These are phyloP conservation scores for Raffaelea arxii DNA, from an alignment of 2,329 filamentous ascomycete genomes.

Conservation along the genomic window DNA sequence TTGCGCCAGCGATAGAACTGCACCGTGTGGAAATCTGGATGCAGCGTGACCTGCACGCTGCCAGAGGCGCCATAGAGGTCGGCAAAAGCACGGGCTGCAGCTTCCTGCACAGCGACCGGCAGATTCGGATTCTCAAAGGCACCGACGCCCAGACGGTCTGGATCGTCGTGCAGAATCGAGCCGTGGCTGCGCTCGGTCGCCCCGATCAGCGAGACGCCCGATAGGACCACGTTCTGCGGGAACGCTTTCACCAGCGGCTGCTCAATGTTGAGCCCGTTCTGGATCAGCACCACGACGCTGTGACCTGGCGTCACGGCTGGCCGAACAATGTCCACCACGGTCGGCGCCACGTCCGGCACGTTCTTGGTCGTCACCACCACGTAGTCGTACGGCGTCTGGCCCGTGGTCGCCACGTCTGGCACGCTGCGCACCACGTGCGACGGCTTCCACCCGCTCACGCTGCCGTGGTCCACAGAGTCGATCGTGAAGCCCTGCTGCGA, in stretches of 20 bases:
- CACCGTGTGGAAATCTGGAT: neutral
- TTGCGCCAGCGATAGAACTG: neutral
- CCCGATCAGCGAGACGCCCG: slow-evolving; percentile 4
- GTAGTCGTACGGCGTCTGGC: slow-evolving; percentile 7
- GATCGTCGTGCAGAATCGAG: neutral
- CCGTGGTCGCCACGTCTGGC: slow-evolving; percentile 2
- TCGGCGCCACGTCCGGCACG: slow-evolving; percentile 7
- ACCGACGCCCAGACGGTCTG: neutral
- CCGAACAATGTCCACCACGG: slow-evolving; percentile 6
- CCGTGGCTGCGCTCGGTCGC: neutral
- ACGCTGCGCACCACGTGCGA: neutral
- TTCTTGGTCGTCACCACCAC: slow-evolving; percentile 11
- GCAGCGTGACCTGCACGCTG: neutral
- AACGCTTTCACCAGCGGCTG: slow-evolving; percentile 5
- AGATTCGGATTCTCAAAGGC: neutral
- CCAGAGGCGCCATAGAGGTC: neutral
- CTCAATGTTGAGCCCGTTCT: slow-evolving; percentile 13
- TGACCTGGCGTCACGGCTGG: slow-evolving; percentile 9
- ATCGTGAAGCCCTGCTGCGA: slow-evolving; percentile 8
- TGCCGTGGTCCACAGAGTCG: slow-evolving; percentile 8
- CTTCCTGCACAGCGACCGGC: neutral
- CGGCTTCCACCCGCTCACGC: slow-evolving; percentile 5
- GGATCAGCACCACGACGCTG: slow-evolving; percentile 8
- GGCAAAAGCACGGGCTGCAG: neutral
- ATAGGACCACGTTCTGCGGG: slow-evolving; percentile 5